Evolutionary conservation across 345 rosid species (phyloP).

Genomic region (Eucalyptus curtisii): DNA sequence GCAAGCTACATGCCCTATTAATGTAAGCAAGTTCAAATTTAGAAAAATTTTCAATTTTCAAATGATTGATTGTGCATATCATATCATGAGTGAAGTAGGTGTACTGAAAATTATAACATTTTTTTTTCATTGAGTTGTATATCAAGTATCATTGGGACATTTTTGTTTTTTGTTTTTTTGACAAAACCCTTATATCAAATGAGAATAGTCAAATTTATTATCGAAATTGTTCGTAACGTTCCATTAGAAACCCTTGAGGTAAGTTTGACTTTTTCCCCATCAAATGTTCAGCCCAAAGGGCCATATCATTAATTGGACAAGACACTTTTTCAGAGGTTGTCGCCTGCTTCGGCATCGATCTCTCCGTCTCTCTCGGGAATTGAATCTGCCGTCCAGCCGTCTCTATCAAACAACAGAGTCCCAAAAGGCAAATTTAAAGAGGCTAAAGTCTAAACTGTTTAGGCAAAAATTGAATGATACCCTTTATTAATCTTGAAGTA

Average conservation of each 20-base stretch:
- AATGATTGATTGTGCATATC: background rate
- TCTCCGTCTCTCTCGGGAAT: background rate
- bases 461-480: background rate
- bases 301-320: background rate
- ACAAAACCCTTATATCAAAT: background rate
- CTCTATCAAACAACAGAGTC: background rate
- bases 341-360: background rate
- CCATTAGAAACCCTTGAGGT: background rate
- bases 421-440: background rate
- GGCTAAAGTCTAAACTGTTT: background rate
- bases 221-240: background rate
- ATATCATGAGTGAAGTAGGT: background rate
- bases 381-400: background rate
- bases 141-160: background rate
- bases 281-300: background rate
- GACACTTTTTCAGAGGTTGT: background rate
- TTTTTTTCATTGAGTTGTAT: background rate
- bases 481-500: background rate
- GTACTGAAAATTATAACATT: background rate
- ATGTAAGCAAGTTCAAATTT: background rate
- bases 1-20: background rate
- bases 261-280: background rate
- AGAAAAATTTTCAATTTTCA: background rate
- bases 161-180: too few relatives aligned
- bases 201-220: background rate